Evolutionary conservation across 768 basidiomycete species (phyloP).

Genomic region (Phlegmacium glaucopus): DNA sequence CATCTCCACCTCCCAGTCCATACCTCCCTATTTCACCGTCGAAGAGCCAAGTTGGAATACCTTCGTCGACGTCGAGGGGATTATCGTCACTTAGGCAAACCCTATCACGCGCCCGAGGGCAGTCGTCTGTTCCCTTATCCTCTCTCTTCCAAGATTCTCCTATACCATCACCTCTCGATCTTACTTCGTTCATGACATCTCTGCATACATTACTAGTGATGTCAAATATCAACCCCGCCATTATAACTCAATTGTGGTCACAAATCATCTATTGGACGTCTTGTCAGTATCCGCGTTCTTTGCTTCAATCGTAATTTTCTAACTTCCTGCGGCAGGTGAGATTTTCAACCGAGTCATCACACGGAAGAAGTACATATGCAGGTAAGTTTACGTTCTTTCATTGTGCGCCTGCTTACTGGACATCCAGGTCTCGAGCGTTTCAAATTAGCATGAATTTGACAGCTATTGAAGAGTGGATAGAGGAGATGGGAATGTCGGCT

Average conservation of each 20-base stretch:
- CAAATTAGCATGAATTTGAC: constrained; percentile 88
- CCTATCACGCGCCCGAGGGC: constrained; percentile 49
- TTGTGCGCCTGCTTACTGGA: not conserved
- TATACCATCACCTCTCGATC: constrained; percentile 43
- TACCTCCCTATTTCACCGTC: constrained; percentile 53
- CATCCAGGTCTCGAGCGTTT: constrained; percentile 69
- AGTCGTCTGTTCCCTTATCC: constrained; percentile 45
- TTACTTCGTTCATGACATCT: constrained; percentile 81
- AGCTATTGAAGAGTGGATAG: constrained; percentile 89
- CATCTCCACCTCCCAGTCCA: constrained; percentile 49
- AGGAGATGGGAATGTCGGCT: constrained; percentile 71
- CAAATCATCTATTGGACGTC: constrained; percentile 99
- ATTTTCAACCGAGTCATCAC: constrained; percentile 82
- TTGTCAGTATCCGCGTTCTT: constrained; percentile 48
- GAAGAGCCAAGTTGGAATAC: constrained; percentile 35
- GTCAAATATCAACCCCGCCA: constrained; percentile 86
- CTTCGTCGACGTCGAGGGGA: constrained; percentile 46
- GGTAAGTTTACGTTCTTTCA: constrained; percentile 38
- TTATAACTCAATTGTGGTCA: constrained; percentile 90
- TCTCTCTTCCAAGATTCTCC: constrained; percentile 46
- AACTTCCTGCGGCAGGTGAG: constrained; percentile 51
- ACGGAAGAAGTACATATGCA: constrained; percentile 94
- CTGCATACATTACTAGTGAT: constrained; percentile 79
- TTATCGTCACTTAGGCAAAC: constrained; percentile 71
- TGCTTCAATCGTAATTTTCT: constrained; percentile 3